These are phyloP conservation scores for Oryza glumipatula DNA, from an alignment of 176 grass and related monocot genomes.

Conservation along the genomic window DNA sequence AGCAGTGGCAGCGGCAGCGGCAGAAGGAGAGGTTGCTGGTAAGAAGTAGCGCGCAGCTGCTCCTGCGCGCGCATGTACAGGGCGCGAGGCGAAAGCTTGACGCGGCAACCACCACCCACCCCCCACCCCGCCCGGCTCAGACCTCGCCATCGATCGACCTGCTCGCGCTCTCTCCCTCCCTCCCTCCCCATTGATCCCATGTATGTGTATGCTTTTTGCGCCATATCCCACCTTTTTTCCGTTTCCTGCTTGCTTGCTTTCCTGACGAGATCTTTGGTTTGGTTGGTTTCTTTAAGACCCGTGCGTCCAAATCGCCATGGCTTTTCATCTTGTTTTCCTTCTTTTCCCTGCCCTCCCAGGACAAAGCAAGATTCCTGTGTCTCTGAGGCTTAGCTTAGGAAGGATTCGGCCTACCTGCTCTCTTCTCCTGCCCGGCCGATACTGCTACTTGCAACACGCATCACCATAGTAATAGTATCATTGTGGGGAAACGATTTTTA, in stretches of 20 bases:
- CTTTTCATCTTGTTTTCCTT: conserved; percentile 53
- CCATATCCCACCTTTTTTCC: conserved; percentile 29
- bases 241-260: conserved; percentile 40
- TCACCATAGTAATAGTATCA: conserved; percentile 34
- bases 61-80: not conserved
- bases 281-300: conserved; percentile 66
- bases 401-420: not conserved
- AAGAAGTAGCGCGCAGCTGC: not conserved
- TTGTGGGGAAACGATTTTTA: no score
- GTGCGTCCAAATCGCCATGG: conserved; percentile 41
- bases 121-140: not conserved
- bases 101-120: conserved; percentile 39
- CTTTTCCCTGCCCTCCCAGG: conserved; percentile 29
- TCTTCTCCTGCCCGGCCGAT: not conserved
- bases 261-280: conserved; percentile 48
- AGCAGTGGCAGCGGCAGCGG: not conserved
- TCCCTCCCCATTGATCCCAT: conserved; percentile 1
- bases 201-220: conserved; percentile 38
- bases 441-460: conserved; percentile 33
- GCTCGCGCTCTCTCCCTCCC: not conserved
- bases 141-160: not conserved
- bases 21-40: not conserved
- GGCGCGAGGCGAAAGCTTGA: conserved; percentile 39
- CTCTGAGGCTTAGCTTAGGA: not conserved
- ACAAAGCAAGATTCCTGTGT: conserved; percentile 62